Evolutionary conservation across 257 asterid genomes (phyloP).

Genomic region (Mentha longifolia): DNA sequence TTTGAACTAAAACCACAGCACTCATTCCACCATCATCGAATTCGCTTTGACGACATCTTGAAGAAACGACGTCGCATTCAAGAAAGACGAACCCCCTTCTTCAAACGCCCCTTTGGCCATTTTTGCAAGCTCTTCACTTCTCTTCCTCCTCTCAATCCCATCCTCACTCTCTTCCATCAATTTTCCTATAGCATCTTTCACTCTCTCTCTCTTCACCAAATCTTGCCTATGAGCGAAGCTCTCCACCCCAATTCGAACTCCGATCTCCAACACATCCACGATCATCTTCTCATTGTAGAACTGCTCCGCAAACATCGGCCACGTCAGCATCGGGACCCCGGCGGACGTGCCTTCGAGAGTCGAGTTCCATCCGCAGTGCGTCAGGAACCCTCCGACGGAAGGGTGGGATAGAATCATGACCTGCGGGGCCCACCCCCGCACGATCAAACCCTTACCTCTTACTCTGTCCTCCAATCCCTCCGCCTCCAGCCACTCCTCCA

Average conservation of each 20-base stretch:
- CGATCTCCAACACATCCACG: slow-evolving; percentile 35
- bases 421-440: slow-evolving; percentile 52
- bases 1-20: not conserved
- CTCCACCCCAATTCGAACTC: slow-evolving; percentile 42
- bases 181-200: slow-evolving; percentile 16
- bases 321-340: slow-evolving; percentile 45
- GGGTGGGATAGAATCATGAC: slow-evolving; percentile 40
- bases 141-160: slow-evolving; percentile 32
- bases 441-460: slow-evolving; percentile 35
- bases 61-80: slow-evolving; percentile 32
- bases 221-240: not conserved
- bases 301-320: slow-evolving; percentile 51
- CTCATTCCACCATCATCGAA: not conserved
- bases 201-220: slow-evolving; percentile 30
- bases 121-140: slow-evolving; percentile 19
- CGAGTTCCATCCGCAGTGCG: slow-evolving; percentile 54
- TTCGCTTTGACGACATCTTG: slow-evolving; percentile 32
- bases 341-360: slow-evolving; percentile 39
- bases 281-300: slow-evolving; percentile 43
- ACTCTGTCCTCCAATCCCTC: slow-evolving; percentile 38
- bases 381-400: slow-evolving; percentile 44
- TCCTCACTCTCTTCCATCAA: slow-evolving; percentile 37
- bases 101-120: slow-evolving; percentile 36
- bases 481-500: slow-evolving; percentile 37
- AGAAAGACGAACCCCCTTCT: slow-evolving; percentile 42